Evolutionary conservation across 129 eudicot species (phyloP).

Genomic region (Ambrosia artemisiifolia): DNA sequence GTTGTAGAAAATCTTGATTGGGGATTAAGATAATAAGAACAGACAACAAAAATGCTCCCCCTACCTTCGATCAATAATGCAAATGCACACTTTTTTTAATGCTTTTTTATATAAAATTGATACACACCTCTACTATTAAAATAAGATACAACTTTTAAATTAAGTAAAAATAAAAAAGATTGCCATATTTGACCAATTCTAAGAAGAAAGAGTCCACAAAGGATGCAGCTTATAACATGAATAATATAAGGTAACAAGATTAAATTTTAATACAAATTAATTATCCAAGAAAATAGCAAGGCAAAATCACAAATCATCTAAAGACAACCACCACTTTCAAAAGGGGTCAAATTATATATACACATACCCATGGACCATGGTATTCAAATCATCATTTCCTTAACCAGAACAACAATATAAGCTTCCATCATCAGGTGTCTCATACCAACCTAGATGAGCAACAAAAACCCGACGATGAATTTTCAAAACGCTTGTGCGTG

Average conservation of each 20-base stretch:
- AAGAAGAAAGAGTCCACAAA: not conserved
- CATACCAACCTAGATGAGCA: slow-evolving; percentile 5
- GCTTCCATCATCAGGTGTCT: slow-evolving; percentile 2
- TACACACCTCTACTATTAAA: not conserved
- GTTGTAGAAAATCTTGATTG: too few relatives aligned
- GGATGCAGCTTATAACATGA: slow-evolving; percentile 15
- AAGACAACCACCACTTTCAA: slow-evolving; percentile 22
- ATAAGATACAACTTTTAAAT: not conserved
- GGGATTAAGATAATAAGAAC: too few relatives aligned
- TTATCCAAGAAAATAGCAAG: slow-evolving; percentile 21
- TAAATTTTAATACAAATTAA: slow-evolving; percentile 17
- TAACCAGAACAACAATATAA: slow-evolving; percentile 14
- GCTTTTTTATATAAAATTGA: too few relatives aligned
- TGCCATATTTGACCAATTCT: slow-evolving; percentile 7
- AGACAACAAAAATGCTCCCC: too few relatives aligned
- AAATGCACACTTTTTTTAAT: too few relatives aligned
- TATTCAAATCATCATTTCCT: slow-evolving; percentile 11
- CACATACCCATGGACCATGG: slow-evolving; percentile 8
- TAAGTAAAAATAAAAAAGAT: not conserved
- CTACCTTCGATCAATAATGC: too few relatives aligned
- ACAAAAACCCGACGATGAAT: slow-evolving; percentile 18
- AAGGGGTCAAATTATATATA: slow-evolving; percentile 23
- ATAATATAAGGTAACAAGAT: slow-evolving; percentile 3
- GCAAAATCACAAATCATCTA: slow-evolving; percentile 22
- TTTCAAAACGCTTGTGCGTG: not conserved